These are phyloP conservation scores for Alternaria incomplexa DNA, from an alignment of 2,329 filamentous ascomycete genomes.

Conservation along the genomic window DNA sequence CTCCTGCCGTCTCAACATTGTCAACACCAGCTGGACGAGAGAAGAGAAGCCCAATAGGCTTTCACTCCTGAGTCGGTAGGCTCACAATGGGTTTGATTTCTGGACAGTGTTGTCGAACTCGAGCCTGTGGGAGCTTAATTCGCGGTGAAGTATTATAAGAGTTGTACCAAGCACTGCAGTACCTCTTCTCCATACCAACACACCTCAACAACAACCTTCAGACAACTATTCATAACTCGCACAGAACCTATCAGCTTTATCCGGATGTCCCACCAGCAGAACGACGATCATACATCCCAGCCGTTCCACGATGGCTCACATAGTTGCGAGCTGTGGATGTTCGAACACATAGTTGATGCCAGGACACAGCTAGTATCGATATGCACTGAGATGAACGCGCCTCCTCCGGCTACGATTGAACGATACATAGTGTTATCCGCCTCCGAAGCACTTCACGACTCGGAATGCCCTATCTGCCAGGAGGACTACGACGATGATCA, in stretches of 20 bases:
- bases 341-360: background rate
- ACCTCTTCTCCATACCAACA: background rate
- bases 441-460: background rate
- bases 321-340: background rate
- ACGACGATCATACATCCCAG: background rate
- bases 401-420: background rate
- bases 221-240: background rate
- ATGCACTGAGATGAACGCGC: background rate
- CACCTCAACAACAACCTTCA: background rate
- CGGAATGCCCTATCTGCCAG: constrained; percentile 2
- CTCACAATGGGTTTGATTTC: background rate
- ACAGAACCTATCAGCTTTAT: background rate
- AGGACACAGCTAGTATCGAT: background rate
- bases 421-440: background rate
- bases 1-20: background rate
- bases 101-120: background rate
- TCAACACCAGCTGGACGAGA: background rate
- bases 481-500: background rate
- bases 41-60: background rate
- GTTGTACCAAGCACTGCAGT: background rate
- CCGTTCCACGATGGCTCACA: background rate
- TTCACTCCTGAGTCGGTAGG: background rate
- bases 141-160: background rate
- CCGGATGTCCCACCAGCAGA: background rate
- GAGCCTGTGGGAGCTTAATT: background rate